These are phyloP conservation scores for Thraustochytrium striatum DNA, from an alignment of 352 stramenopile genomes.

Conservation along the genomic window DNA sequence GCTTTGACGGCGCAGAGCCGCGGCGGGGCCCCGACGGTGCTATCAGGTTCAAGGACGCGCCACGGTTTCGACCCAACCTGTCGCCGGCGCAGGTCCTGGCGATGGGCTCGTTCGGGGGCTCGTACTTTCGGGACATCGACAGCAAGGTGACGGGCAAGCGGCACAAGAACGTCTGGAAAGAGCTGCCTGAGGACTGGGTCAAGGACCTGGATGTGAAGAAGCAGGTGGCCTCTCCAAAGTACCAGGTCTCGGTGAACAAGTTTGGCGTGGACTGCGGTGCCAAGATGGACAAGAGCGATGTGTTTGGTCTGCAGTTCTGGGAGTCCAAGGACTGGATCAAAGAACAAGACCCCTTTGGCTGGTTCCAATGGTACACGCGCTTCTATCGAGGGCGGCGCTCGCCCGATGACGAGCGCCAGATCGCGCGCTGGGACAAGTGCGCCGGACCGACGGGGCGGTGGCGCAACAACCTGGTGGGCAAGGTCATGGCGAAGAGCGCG, in stretches of 20 bases:
- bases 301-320: slow-evolving; percentile 54
- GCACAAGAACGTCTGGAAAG: slow-evolving; percentile 55
- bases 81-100: slow-evolving; percentile 63
- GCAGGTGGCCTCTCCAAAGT: slow-evolving; percentile 59
- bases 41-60: slow-evolving; percentile 35
- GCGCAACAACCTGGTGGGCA: slow-evolving; percentile 67
- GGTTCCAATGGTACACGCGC: slow-evolving; percentile 75
- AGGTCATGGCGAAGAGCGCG: slow-evolving; percentile 57
- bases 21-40: neutral
- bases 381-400: slow-evolving; percentile 64
- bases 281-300: slow-evolving; percentile 49
- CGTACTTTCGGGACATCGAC: slow-evolving; percentile 66
- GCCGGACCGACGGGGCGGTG: slow-evolving; percentile 64
- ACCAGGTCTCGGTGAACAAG: slow-evolving; percentile 60
- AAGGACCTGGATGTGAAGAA: slow-evolving; percentile 55
- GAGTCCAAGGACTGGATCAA: slow-evolving; percentile 67
- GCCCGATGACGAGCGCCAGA: slow-evolving; percentile 60
- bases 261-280: slow-evolving; percentile 59
- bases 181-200: slow-evolving; percentile 62
- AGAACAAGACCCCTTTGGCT: slow-evolving; percentile 65
- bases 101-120: slow-evolving; percentile 63
- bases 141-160: slow-evolving; percentile 62
- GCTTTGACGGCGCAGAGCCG: slow-evolving; percentile 5
- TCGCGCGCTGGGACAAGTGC: slow-evolving; percentile 62
- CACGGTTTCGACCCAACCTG: slow-evolving; percentile 64